Evolutionary conservation across 768 basidiomycete genomes (phyloP).

Genomic region (Cytidiella melzeri): DNA sequence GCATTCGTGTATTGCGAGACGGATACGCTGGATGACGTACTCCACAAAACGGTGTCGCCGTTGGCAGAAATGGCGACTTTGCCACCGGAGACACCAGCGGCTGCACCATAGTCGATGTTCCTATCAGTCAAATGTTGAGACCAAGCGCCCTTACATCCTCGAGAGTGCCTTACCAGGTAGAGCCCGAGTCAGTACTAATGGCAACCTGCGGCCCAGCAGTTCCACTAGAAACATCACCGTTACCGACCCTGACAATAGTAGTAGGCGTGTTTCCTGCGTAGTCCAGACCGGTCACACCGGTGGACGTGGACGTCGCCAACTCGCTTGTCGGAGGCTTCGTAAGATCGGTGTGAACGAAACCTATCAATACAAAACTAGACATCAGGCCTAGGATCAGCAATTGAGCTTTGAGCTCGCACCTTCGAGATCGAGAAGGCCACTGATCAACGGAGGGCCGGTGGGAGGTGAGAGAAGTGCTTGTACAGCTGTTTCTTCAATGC

Average conservation of each 20-base stretch:
- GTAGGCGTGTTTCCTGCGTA: constrained; percentile 47
- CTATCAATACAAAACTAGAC: constrained; percentile 24
- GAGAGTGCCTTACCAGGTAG: constrained; percentile 38
- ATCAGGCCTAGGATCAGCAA: too few relatives aligned
- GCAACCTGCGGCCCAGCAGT: constrained; percentile 44
- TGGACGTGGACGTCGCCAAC: constrained; percentile 37
- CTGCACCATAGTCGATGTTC: constrained; percentile 6
- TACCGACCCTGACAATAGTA: constrained; percentile 47
- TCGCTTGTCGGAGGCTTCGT: constrained; percentile 34
- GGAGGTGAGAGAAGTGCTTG: constrained; percentile 56
- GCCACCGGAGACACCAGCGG: constrained; percentile 10
- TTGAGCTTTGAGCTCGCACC: constrained; percentile 35
- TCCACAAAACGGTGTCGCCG: constrained; percentile 55
- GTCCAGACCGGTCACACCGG: constrained; percentile 45
- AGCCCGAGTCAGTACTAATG: constrained; percentile 49
- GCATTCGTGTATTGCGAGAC: constrained; percentile 47
- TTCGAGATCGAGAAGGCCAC: constrained; percentile 44
- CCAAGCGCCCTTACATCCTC: constrained; percentile 17
- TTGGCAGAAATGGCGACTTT: constrained; percentile 42
- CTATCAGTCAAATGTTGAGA: not conserved
- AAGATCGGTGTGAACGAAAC: constrained; percentile 43
- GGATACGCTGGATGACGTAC: constrained; percentile 39
- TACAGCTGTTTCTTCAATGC: constrained; percentile 59
- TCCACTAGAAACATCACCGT: constrained; percentile 20
- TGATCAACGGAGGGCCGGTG: constrained; percentile 44